Base-by-base conservation (phyloP, 164 flowering plant genomes). In the Stephania cephalantha region DNA sequence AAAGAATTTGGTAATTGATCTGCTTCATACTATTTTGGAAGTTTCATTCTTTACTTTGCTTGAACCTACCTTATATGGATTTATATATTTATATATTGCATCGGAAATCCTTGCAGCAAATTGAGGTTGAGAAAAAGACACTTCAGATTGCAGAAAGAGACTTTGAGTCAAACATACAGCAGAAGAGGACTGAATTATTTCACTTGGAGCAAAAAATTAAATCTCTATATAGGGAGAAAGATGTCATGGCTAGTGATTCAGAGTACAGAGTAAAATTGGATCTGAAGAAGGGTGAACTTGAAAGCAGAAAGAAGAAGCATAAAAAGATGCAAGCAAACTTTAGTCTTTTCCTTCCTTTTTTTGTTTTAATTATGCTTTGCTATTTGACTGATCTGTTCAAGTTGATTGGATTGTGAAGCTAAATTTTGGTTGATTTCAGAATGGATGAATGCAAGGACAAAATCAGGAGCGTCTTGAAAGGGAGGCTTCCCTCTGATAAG, bases 401-500 rank as follows among this genome's bases (percentile, higher is more conserved):
- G 44, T 17, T 65, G 25, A 11, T 46, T 44, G 18, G 9, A 53
- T 75, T 68, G 73, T 44, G 53, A 76, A 46, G 68, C 68, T 78
- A 69, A 75, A 74, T 76, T 9, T 55, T 35, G 12, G 80, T 73
- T 77, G 46, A 22, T 77, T 82, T 66, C 88, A 95, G 99, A 88
- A 79, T 93, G 79, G 95, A 93, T 68, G 99, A 93, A 9, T 55
- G 79, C 89, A 93, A 81, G 77, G 97, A 90, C 29, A 91, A 68
- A 80, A 88, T 93, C 72, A 84, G 89, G 81, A 85, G 85, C 68
- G 92, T 87, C 70, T 89, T 95, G 44, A 95, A 91, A 81, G 98
- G 99, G 75, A 90, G 99, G 83, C 83, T 91, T 82, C 98, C 99
- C 79, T 73, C 85, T 53, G 99, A 91, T 73, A 91, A 87, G 81